Evolutionary conservation across 164 flowering plant genomes (phyloP), one percentile per base, ranked within the genome.

Genomic region (Sedum album): DNA sequence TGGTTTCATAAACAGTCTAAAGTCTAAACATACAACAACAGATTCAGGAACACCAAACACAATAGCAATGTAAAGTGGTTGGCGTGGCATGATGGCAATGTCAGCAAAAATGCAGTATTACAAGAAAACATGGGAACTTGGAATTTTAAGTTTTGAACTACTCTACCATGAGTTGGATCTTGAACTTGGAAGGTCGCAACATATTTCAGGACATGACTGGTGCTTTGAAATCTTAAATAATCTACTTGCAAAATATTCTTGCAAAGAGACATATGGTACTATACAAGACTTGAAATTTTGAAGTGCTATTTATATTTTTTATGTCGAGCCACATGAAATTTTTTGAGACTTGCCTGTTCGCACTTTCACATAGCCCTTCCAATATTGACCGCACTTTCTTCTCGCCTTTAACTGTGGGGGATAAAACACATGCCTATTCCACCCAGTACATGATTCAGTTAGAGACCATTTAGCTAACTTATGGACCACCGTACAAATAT

Each of bases 331-430:
- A 13, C 57, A 51, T 51, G 57, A 1, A n/a, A 13, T 23, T 4
- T n/a, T 6, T 42, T 39, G 5, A 41, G 35, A 61, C 75, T 78
- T 84, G 81, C 99, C 96, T 94, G 82, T 83, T 82, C 71, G 76
- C 61, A 71, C 78, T 77, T 73, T 78, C 82, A 63, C 86, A 84
- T 31, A 88, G 79, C 20, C 86, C 84, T 78, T 91, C 97, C 36
- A 94, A 81, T 66, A 94, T 83, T 2, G 90, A 83, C 0, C 97
- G 92, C 1, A 90, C 96, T 88, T 88, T 94, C 94, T 92, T 94
- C 81, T 94, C 97, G 77, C 86, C 77, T 84, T 88, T 94, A 33
- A 57, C 69, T 5, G 91, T 76, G 31, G 97, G 97, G 66, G 99
- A 77, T 71, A 92, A 79, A 23, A 94, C 97, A 70, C 76, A 88